These are phyloP conservation scores for Spatholobus suberectus DNA, from an alignment of 306 rosid species.

Conservation along the genomic window DNA sequence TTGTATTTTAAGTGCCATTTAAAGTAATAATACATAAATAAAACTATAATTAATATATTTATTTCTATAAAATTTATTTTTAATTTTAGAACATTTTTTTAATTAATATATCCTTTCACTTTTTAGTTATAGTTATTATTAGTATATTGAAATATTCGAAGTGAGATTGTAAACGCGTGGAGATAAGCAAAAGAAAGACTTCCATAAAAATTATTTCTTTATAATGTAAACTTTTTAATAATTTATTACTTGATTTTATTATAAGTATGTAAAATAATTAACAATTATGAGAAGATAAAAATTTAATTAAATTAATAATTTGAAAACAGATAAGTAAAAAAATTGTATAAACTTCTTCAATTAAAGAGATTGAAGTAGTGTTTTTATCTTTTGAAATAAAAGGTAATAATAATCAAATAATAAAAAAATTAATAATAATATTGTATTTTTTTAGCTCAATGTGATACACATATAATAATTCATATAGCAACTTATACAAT, in stretches of 20 bases:
- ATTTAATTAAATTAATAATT: background rate
- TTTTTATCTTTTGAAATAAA: background rate
- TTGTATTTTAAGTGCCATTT: background rate
- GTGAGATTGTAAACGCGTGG: background rate
- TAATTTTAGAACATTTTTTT: background rate
- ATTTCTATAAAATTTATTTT: background rate
- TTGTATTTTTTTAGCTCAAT: too few relatives aligned
- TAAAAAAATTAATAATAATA: too few relatives aligned
- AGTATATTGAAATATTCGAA: background rate
- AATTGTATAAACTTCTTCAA: background rate
- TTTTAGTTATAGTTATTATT: background rate
- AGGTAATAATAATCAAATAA: background rate
- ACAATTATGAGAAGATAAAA: background rate
- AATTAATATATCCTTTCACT: background rate
- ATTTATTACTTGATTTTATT: background rate
- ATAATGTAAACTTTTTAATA: background rate
- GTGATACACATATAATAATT: too few relatives aligned
- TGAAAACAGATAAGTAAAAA: background rate
- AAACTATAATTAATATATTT: background rate
- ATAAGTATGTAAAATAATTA: background rate
- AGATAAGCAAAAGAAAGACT: background rate
- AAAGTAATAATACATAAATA: background rate
- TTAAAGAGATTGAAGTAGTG: background rate
- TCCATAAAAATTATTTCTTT: too few relatives aligned
- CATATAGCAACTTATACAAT: too few relatives aligned